phyloP scores from a whole-genome alignment of 495 filamentous ascomycete species.

The Penicillium parvum region DNA sequence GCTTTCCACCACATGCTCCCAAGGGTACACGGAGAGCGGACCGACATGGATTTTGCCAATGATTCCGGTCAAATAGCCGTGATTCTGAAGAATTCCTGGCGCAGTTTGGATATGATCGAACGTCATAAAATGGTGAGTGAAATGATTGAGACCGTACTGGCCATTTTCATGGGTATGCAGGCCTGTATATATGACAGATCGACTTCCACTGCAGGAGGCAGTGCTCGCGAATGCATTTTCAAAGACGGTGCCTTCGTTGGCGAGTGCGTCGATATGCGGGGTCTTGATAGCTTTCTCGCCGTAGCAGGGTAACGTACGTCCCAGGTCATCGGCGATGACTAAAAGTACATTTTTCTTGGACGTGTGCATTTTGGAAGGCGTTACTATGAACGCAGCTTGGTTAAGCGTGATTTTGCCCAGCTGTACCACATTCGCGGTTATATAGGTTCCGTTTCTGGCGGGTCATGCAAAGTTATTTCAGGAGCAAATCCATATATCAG shows the following conservation, averaged over 20 bases:
- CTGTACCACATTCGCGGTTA: too few relatives aligned
- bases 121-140: constrained; percentile 40
- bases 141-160: constrained; percentile 37
- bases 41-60: constrained; percentile 48
- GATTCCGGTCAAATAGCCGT: constrained; percentile 39
- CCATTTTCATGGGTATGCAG: constrained; percentile 46
- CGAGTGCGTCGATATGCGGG: constrained; percentile 37
- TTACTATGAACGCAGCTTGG: too few relatives aligned
- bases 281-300: constrained; percentile 29
- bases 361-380: too few relatives aligned
- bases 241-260: constrained; percentile 31
- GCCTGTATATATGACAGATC: constrained; percentile 43
- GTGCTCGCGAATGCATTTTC: constrained; percentile 41
- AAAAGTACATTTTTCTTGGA: constrained; percentile 36
- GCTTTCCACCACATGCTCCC: constrained; percentile 36
- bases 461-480: too few relatives aligned
- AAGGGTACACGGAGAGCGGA: constrained; percentile 33
- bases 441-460: too few relatives aligned
- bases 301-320: constrained; percentile 35
- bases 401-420: too few relatives aligned
- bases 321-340: constrained; percentile 42
- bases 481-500: too few relatives aligned
- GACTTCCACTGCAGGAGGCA: constrained; percentile 42
- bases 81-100: constrained; percentile 32
- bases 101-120: constrained; percentile 38